These are phyloP conservation scores for Sphenostylis stenocarpa DNA, from an alignment of 306 rosid genomes.

Conservation along the genomic window DNA sequence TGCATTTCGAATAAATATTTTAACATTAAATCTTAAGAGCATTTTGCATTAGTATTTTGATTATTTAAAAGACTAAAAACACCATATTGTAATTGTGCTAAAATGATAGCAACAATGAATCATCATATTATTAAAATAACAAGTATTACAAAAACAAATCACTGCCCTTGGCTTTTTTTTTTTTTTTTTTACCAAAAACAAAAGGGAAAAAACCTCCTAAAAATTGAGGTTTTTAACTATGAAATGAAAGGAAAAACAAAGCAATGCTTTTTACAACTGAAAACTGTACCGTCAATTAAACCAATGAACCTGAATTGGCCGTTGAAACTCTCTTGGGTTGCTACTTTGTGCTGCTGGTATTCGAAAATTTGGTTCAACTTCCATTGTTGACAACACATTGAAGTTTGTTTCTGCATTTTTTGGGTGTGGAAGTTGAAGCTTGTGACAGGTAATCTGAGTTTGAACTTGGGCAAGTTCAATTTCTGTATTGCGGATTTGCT, in stretches of 20 bases:
- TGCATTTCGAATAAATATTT: background rate
- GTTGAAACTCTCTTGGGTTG: slow-evolving; percentile 20
- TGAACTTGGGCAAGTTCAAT: slow-evolving; percentile 49
- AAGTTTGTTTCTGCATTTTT: slow-evolving; percentile 27
- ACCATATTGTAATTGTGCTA: background rate
- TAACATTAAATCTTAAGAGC: background rate
- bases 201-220: background rate
- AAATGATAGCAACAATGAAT: background rate
- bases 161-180: background rate
- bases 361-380: slow-evolving; percentile 23
- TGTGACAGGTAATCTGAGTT: slow-evolving; percentile 49
- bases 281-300: slow-evolving; percentile 10
- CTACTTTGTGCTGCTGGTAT: slow-evolving; percentile 28
- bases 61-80: background rate
- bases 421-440: slow-evolving; percentile 20
- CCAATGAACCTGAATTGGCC: slow-evolving; percentile 31
- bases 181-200: background rate
- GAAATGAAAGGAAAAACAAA: background rate
- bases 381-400: slow-evolving; percentile 7
- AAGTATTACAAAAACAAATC: background rate
- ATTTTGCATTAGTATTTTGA: background rate
- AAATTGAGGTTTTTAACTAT: background rate
- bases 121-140: slow-evolving; percentile 11
- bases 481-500: slow-evolving; percentile 50
- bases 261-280: background rate